Conservation (phyloP, 768 basidiomycete species). For the Termitomyces heimii region DNA sequence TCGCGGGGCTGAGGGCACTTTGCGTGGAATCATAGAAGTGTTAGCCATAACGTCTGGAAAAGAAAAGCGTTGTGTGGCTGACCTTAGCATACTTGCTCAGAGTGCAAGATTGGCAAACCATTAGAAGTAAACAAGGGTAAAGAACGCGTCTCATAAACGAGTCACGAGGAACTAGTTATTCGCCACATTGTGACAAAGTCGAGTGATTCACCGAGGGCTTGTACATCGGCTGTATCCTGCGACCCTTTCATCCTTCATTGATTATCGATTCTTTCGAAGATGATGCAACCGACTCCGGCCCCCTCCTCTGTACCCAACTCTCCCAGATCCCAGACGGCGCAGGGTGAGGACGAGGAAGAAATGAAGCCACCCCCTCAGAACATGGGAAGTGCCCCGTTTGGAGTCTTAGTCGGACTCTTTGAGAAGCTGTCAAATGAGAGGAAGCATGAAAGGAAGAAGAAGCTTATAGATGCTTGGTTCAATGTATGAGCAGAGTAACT, state of each 20-base stretch:
- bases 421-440: conserved; percentile 67
- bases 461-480: conserved; percentile 73
- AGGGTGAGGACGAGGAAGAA: conserved; percentile 18
- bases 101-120: neutral
- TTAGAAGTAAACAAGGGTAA: conserved; percentile 22
- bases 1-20: conserved; percentile 35
- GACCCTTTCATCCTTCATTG: neutral
- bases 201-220: neutral
- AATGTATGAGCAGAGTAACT: conserved; percentile 43
- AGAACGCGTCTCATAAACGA: conserved; percentile 25
- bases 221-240: neutral
- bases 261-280: conserved; percentile 12
- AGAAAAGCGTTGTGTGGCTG: conserved; percentile 15
- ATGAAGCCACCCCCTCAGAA: conserved; percentile 53
- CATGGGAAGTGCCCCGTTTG: conserved; percentile 63
- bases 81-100: neutral
- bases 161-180: conserved; percentile 12
- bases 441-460: conserved; percentile 69
- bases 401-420: conserved; percentile 65
- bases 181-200: neutral
- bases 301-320: conserved; percentile 53
- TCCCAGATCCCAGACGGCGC: conserved; percentile 19
- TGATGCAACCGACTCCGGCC: conserved; percentile 64
- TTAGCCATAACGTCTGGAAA: conserved; percentile 21
- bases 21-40: conserved; percentile 19